Evolutionary conservation across 2,329 filamentous ascomycete species (phyloP).

Genomic region (Calonectria naviculata): DNA sequence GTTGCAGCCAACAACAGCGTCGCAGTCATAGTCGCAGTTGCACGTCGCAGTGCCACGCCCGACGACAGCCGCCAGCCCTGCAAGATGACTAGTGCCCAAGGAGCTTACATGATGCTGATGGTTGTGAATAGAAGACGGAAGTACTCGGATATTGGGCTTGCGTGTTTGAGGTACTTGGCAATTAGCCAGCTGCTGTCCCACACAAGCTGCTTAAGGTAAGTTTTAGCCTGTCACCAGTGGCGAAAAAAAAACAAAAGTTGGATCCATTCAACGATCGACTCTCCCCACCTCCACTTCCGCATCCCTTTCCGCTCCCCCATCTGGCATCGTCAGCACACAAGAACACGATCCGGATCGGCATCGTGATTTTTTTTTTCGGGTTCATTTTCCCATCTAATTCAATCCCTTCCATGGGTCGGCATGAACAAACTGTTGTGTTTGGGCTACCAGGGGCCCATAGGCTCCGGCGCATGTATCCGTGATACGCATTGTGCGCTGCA

Average conservation of each 20-base stretch:
- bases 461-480: background rate
- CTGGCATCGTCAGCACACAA: background rate
- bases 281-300: constrained; percentile 22
- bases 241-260: constrained; percentile 12
- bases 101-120: constrained; percentile 7
- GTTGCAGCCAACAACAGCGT: background rate
- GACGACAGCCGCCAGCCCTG: background rate
- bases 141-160: constrained; percentile 1
- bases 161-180: constrained; percentile 3
- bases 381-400: background rate
- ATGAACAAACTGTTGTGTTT: background rate
- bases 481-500: background rate
- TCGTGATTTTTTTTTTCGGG: constrained; percentile 16
- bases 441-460: background rate
- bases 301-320: constrained; percentile 19
- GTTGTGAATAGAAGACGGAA: background rate
- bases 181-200: constrained; percentile 3
- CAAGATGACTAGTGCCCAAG: background rate
- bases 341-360: constrained; percentile 27
- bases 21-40: background rate
- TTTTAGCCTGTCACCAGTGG: constrained; percentile 22
- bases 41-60: background rate
- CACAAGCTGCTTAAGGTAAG: constrained; percentile 9
- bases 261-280: constrained; percentile 12
- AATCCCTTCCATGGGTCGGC: background rate